These are phyloP conservation scores for Gonapodya sp. DNA, from an alignment of 192 early-diverging fungal genomes.

Conservation along the genomic window DNA sequence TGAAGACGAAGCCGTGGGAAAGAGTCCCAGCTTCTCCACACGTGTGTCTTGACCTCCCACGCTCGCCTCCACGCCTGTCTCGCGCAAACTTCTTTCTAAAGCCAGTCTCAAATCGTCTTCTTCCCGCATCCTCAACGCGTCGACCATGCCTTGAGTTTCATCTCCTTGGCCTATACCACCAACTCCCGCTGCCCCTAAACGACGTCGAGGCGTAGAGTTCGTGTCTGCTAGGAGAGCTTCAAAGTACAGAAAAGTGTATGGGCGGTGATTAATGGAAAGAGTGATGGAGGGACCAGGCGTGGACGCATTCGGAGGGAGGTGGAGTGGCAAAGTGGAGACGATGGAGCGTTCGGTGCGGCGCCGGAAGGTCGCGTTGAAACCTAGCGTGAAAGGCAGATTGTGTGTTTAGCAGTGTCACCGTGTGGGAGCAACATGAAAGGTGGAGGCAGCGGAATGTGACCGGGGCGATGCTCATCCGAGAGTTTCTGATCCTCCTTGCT, in stretches of 20 bases:
- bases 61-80: background rate
- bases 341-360: background rate
- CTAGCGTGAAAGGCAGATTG: background rate
- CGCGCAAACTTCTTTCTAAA: background rate
- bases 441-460: no score
- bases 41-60: background rate
- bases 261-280: background rate
- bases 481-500: no score
- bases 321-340: background rate
- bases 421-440: no score
- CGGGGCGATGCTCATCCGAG: no score
- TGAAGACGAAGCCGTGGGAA: no score
- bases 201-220: background rate
- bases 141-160: background rate
- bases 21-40: background rate
- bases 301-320: background rate
- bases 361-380: background rate
- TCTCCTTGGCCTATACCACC: no score
- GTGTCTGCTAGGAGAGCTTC: background rate
- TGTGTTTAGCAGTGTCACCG: background rate
- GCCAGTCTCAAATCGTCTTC: background rate
- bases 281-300: background rate
- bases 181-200: no score
- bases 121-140: background rate
- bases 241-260: background rate